phyloP scores from a whole-genome alignment of 495 filamentous ascomycete species.

The Penicillium taxi region DNA sequence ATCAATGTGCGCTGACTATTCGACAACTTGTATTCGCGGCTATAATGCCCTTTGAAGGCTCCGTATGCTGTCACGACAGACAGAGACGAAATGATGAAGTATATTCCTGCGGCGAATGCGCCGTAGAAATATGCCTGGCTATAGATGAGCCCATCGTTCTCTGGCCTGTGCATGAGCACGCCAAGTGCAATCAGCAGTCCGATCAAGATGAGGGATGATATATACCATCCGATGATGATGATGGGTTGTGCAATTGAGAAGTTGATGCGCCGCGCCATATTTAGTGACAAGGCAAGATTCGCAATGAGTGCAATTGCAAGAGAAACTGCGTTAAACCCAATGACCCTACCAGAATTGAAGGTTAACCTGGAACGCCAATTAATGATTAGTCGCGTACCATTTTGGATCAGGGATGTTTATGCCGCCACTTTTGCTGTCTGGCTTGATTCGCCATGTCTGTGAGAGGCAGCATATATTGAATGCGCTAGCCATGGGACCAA shows the following conservation, averaged over 20 bases:
- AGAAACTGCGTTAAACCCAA: slow-evolving; percentile 65
- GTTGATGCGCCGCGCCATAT: slow-evolving; percentile 58
- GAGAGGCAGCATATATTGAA: slow-evolving; percentile 75
- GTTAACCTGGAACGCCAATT: not conserved
- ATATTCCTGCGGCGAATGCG: slow-evolving; percentile 65
- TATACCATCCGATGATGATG: slow-evolving; percentile 55
- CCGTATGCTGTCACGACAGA: slow-evolving; percentile 64
- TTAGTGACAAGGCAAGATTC: slow-evolving; percentile 64
- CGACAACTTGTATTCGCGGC: slow-evolving; percentile 62
- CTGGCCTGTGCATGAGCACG: slow-evolving; percentile 12
- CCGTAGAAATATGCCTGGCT: slow-evolving; percentile 77
- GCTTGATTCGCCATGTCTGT: slow-evolving; percentile 61
- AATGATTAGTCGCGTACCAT: slow-evolving; percentile 59
- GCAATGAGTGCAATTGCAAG: slow-evolving; percentile 60
- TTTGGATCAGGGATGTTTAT: slow-evolving; percentile 54
- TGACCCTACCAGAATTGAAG: slow-evolving; percentile 40
- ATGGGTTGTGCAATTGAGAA: slow-evolving; percentile 57
- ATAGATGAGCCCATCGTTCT: slow-evolving; percentile 12
- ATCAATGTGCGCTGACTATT: slow-evolving; percentile 73
- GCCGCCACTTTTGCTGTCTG: slow-evolving; percentile 44
- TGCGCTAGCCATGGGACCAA: slow-evolving; percentile 76
- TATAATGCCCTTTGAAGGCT: slow-evolving; percentile 54
- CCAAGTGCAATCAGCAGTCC: slow-evolving; percentile 46
- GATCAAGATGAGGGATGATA: slow-evolving; percentile 59
- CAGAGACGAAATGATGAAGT: slow-evolving; percentile 64